Evolutionary conservation across 306 rosid species (phyloP).

Genomic region (Vigna reflexopilosa): DNA sequence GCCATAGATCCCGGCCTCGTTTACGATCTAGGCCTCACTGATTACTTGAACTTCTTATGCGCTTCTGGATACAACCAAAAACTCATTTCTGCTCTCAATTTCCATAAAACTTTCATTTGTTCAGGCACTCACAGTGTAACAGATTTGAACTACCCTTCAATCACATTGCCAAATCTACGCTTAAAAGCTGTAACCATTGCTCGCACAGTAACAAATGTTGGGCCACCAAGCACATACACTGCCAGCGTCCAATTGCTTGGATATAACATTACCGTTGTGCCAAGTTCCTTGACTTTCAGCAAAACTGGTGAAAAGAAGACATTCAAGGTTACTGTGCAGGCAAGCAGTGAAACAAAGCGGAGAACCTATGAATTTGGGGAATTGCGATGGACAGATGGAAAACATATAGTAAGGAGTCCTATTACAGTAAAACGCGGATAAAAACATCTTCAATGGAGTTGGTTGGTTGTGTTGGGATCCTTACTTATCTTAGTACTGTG

Average conservation of each 20-base stretch:
- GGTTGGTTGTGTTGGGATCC: too few species aligned
- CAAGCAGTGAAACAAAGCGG: constrained; percentile 2
- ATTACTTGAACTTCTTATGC: constrained; percentile 28
- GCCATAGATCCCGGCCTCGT: neutral
- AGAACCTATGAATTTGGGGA: constrained; percentile 11
- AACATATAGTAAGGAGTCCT: constrained; percentile 41
- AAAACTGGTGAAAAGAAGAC: constrained; percentile 32
- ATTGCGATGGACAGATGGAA: constrained; percentile 37
- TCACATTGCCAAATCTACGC: constrained; percentile 40
- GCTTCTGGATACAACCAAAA: constrained; percentile 38
- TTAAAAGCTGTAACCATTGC: neutral
- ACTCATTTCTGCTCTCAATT: constrained; percentile 29
- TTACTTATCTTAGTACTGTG: too few species aligned
- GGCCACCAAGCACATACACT: constrained; percentile 29
- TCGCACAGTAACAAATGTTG: constrained; percentile 44
- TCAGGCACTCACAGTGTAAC: neutral
- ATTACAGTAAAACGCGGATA: neutral
- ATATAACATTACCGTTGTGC: neutral
- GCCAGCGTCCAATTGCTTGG: constrained; percentile 9
- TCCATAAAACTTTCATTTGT: constrained; percentile 25
- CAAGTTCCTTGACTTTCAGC: constrained; percentile 31
- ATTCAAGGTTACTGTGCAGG: constrained; percentile 35
- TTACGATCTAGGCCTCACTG: neutral
- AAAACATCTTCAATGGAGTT: too few species aligned
- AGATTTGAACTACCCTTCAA: constrained; percentile 48